Base-by-base conservation (phyloP, 2,329 filamentous ascomycete genomes). In the Alternaria brassicicola region DNA sequence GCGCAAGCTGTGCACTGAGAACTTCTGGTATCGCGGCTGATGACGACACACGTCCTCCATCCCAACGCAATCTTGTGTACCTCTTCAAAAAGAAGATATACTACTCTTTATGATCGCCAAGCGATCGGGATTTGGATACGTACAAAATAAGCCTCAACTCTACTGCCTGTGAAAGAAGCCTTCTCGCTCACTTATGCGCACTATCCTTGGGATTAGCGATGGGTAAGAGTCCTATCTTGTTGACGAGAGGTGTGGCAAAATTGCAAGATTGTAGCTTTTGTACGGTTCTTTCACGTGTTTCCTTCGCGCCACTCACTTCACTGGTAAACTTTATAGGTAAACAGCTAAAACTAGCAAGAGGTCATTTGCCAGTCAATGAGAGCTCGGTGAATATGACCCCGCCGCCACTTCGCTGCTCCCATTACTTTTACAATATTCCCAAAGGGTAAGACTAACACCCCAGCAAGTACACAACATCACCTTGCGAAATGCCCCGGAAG, bases 1-100 rank as follows among this genome's bases (percentile, higher is more conserved):
- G 67, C 46, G 58, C 54, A 6, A 54, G 17, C 17, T 59, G 28
- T 10, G 28, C 9, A 10, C 10, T 30, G 8, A 30, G 28, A 30
- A 30, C 28, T 10, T 30, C 28, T 30, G 28, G 28, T 9, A 10
- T 30, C 7, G 28, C 28, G 28, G 28, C 28, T 30, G 28, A 30
- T 30, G 28, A 30, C 9, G 28, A 7, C 10, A 30, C 10, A 10
- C 28, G 7, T 10, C 10, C 28, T 9, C 28, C 10, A 10, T 30
- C 8, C 3, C 28, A 30, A 10, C 28, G 7, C 9, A 9, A 10
- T 10, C 9, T 3, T 30, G 3, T 3, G 8, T 30, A 30, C 28
- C 28, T 7, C 8, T 30, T 30, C 28, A 9, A 10, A 30, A 10
- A 30, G 28, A 30, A 9, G 8, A 30, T 30, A 10, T 30, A 30